Base-by-base conservation (phyloP, 2,329 filamentous ascomycete species). In the Juglanconis oblonga region DNA sequence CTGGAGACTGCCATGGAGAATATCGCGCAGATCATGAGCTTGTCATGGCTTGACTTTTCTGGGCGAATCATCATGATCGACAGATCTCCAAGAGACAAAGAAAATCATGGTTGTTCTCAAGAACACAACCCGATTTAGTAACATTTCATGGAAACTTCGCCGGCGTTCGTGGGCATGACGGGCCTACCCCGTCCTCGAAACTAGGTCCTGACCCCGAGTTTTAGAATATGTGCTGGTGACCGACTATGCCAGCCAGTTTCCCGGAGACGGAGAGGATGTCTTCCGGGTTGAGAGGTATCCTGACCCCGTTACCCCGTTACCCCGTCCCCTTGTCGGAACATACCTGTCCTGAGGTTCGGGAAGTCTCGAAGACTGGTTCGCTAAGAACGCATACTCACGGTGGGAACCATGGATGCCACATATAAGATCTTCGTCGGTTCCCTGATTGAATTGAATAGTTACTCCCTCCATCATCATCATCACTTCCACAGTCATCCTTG, bases 341-440 rank as follows among this genome's bases (percentile, higher is more conserved):
- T 48, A 29, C 51, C 52, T 32, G 52, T 10, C n/a, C 42, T 35
- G 48, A 55, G 36, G 35, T 51, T 49, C 44, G 57, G 32, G 35
- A 11, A 45, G 57, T 55, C 52, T 55, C 47, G 17, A 17, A 14
- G 38, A 48, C 35, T 49, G 44, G 54, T 51, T 57, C 29, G 58
- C 58, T 49, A 57, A 61, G 54, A 29, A 11, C 6, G 11, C 6
- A 13, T 17, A 5, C 13, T 14, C 35, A 52, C 35, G 53, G 48
- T 24, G 42, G 35, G 24, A 5, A 13, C 36, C 36, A 32, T 24
- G 48, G 32, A 48, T 11, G 13, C 38, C 29, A 7, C 29, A n/a
- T 58, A 61, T 61, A 61, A 61, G 55, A 61, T 54, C 36, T 32
- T 47, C 55, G 24, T 51, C 51, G 40, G 35, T 56, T 52, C 57